phyloP scores from a whole-genome alignment of 352 stramenopile genomes.

The Globisporangium heterothallicum region DNA sequence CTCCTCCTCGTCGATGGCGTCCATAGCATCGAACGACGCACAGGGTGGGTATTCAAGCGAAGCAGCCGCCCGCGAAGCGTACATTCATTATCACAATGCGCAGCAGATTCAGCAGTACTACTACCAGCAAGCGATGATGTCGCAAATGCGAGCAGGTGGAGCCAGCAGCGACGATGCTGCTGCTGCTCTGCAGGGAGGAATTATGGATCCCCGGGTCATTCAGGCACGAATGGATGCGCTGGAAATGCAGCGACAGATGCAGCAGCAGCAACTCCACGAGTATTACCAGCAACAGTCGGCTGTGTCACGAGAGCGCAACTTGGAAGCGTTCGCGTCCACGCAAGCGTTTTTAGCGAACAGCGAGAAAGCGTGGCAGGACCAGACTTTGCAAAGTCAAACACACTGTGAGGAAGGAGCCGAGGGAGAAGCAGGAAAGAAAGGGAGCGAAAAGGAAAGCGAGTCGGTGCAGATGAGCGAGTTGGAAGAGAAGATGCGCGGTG shows the following conservation, averaged over 20 bases:
- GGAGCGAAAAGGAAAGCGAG: background rate
- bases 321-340: conserved; percentile 37
- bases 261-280: conserved; percentile 44
- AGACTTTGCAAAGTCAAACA: conserved; percentile 20
- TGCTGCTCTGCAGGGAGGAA: conserved; percentile 27
- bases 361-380: conserved; percentile 38
- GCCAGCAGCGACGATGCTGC: conserved; percentile 15
- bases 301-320: conserved; percentile 43
- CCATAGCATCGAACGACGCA: background rate
- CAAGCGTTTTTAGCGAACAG: conserved; percentile 42
- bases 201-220: conserved; percentile 61
- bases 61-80: conserved; percentile 18
- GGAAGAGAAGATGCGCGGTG: conserved; percentile 6
- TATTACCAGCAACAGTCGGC: conserved; percentile 46
- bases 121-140: conserved; percentile 61
- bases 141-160: conserved; percentile 18
- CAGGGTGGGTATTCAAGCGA: background rate
- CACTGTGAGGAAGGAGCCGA: conserved; percentile 13
- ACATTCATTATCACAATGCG: conserved; percentile 41
- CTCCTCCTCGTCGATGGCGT: background rate
- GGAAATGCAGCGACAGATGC: conserved; percentile 38
- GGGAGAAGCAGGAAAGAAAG: conserved; percentile 9
- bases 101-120: conserved; percentile 59
- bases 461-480: background rate
- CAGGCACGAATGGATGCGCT: conserved; percentile 47